Conservation (phyloP, 2,329 filamentous ascomycete species). For the Fusarium sp. region DNA sequence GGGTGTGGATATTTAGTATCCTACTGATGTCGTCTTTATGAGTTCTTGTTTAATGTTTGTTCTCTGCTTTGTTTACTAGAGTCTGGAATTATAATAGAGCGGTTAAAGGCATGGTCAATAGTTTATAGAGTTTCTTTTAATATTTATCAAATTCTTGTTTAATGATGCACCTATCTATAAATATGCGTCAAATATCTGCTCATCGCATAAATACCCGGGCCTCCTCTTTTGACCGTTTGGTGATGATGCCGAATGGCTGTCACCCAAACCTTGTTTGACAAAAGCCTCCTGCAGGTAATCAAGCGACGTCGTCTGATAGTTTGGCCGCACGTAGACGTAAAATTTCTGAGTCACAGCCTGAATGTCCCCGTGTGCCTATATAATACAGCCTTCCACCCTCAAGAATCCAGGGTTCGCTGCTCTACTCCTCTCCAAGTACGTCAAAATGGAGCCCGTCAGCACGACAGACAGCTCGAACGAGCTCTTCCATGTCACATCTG, state of each 20-base stretch:
- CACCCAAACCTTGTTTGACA: background rate
- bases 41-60: background rate
- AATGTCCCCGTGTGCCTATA: background rate
- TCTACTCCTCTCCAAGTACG: background rate
- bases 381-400: background rate
- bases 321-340: background rate
- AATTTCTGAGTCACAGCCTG: background rate
- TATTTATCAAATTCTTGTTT: background rate
- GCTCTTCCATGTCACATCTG: background rate
- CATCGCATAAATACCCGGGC: background rate
- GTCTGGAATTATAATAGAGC: background rate
- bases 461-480: background rate
- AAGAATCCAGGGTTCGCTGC: background rate
- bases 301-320: background rate
- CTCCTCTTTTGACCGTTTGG: background rate
- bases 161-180: background rate
- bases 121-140: background rate
- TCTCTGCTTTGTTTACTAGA: background rate
- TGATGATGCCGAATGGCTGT: background rate
- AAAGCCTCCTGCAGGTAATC: background rate
- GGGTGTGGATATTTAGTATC: background rate
- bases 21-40: rapidly evolving
- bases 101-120: background rate
- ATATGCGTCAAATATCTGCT: background rate
- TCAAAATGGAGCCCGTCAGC: background rate